Conservation (phyloP, 2,329 filamentous ascomycete species). For the Orbilia javanica region DNA sequence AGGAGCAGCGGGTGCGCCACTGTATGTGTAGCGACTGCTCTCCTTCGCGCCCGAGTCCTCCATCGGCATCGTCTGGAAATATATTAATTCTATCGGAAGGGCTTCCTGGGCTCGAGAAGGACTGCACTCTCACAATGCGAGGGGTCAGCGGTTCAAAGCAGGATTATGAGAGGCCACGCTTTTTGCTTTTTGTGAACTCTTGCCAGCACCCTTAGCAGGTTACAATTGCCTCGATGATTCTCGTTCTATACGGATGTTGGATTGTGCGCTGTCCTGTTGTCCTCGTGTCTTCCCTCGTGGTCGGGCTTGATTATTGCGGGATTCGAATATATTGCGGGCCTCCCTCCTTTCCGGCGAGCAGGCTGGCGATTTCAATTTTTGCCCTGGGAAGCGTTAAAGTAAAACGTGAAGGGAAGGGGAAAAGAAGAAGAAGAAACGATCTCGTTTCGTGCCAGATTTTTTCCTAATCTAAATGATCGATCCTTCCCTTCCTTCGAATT, state of each 20-base stretch:
- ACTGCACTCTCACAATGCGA: slow-evolving; percentile 30
- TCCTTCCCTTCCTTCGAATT: slow-evolving; percentile 19
- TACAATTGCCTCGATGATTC: slow-evolving; percentile 26
- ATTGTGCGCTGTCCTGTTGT: slow-evolving; percentile 5
- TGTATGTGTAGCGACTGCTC: slow-evolving; percentile 18
- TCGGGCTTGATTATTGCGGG: slow-evolving; percentile 19
- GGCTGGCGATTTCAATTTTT: slow-evolving; percentile 9
- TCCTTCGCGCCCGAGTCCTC: slow-evolving; percentile 57
- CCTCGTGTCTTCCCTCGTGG: slow-evolving; percentile 24
- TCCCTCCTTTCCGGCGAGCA: slow-evolving; percentile 20
- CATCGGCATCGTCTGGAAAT: slow-evolving; percentile 51
- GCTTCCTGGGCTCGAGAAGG: slow-evolving; percentile 8
- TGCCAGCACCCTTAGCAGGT: slow-evolving; percentile 11
- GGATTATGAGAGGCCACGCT: slow-evolving; percentile 27
- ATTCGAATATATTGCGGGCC: slow-evolving; percentile 23
- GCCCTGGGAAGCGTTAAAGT: slow-evolving; percentile 26
- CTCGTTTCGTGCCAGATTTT: slow-evolving; percentile 24
- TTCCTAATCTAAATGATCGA: slow-evolving; percentile 7
- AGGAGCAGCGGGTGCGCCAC: slow-evolving; percentile 15
- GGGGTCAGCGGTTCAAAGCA: slow-evolving; percentile 32
- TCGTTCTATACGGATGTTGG: slow-evolving; percentile 21
- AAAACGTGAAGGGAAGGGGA: slow-evolving; percentile 25
- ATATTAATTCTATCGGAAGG: slow-evolving; percentile 20
- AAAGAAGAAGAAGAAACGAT: slow-evolving; percentile 33
- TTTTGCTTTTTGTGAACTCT: slow-evolving; percentile 50